phyloP scores from a whole-genome alignment of 1,284 basidiomycete genomes.

The Cystobasidium pallidum region DNA sequence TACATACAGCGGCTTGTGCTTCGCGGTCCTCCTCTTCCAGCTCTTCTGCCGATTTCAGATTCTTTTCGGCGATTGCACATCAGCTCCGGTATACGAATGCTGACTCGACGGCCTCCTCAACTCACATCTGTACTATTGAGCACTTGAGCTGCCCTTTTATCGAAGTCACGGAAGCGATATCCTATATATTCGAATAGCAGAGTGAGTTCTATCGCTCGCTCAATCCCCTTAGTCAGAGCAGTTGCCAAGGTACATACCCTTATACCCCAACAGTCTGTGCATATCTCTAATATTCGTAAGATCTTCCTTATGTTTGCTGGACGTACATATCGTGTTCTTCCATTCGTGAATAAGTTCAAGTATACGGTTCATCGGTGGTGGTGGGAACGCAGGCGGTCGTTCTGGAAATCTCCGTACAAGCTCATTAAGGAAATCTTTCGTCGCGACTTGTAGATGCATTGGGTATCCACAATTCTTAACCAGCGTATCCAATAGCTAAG shows the following conservation, averaged over 20 bases:
- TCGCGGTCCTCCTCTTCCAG: slow-evolving; percentile 93
- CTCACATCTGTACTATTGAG: slow-evolving; percentile 61
- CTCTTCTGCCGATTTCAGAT: slow-evolving; percentile 91
- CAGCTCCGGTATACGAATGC: no score
- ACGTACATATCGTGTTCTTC: slow-evolving; percentile 90
- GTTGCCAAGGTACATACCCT: slow-evolving; percentile 67
- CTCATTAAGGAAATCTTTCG: slow-evolving; percentile 98
- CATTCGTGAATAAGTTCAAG: slow-evolving; percentile 91
- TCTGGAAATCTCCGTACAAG: slow-evolving; percentile 97
- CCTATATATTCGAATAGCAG: slow-evolving; percentile 58
- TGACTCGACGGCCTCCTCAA: no score
- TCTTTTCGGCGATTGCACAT: slow-evolving; percentile 60
- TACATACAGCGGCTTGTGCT: slow-evolving; percentile 78
- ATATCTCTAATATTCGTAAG: slow-evolving; percentile 97
- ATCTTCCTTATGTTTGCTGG: slow-evolving; percentile 94
- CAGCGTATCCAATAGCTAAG: slow-evolving; percentile 81
- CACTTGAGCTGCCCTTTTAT: slow-evolving; percentile 60
- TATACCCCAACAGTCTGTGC: slow-evolving; percentile 92
- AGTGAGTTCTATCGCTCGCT: neutral
- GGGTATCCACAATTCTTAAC: slow-evolving; percentile 96
- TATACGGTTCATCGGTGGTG: slow-evolving; percentile 91
- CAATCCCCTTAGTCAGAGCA: no score
- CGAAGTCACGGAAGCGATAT: slow-evolving; percentile 79
- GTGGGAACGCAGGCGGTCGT: slow-evolving; percentile 90
- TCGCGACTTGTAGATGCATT: slow-evolving; percentile 95